Evolutionary conservation across 129 eudicot genomes (phyloP), one percentile per base, ranked within the genome.

Genomic region (Lactuca saligna): DNA sequence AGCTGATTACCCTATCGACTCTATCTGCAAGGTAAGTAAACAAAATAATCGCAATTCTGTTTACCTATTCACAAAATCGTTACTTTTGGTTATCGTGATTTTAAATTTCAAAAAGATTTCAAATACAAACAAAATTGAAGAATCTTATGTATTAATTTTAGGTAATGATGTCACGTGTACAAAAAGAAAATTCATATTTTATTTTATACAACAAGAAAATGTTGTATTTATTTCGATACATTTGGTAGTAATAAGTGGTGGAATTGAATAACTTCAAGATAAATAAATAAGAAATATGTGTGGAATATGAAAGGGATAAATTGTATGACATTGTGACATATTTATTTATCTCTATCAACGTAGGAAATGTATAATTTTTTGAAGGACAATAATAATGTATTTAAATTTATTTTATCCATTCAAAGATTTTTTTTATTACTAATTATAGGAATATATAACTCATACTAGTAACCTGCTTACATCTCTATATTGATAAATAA

Each of bases 1-100:
- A 17, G 81, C 73, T 12, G 82, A 89, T 38, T 86, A 81, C 74
- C 91, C 98, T 54, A 70, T 82, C 12, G 97, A 93, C 55, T 84
- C 88, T 0, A 80, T 93, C 64, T 73, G 65, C 34, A 88, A 93
- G 98, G 98, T 86, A 78, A 60, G 60, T 42, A 60, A 59, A 17
- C 29, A 57, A 68, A 46, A 46, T 46, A 46, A 46, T 11, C 15
- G 5, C 15, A 35, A 35, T 6, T 6, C 0, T 10, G 51, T 2
- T 46, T 10, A 11, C 7, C 15, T 46, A 12, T 46, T 46, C 4
- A 4, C n/a, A 2, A 11, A 46, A 11, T 8, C 49, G 1, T 2
- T 46, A 46, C 29, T 12, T 10, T 46, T 4, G 15, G 15, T 12
- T 46, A 46, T 46, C 3, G 51, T 42, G n/a, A 44, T 38, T 34